phyloP scores from a whole-genome alignment of 495 filamentous ascomycete species.

The Monascus purpureus region DNA sequence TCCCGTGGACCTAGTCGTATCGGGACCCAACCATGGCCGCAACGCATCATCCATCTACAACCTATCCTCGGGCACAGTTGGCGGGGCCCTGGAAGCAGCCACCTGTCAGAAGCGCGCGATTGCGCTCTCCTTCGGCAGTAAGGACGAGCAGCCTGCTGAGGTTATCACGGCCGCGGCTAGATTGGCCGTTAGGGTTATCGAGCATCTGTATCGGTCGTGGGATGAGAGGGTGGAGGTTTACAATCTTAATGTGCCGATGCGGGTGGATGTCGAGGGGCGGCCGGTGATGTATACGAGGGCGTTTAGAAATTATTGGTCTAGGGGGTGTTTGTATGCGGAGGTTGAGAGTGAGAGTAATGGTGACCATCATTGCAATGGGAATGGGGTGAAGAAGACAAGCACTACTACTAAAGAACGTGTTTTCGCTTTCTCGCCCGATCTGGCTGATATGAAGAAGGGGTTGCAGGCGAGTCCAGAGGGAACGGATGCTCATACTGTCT shows the following conservation, averaged over 20 bases:
- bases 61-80: slow-evolving; percentile 75
- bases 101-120: slow-evolving; percentile 63
- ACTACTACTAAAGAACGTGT: slow-evolving; percentile 13
- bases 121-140: slow-evolving; percentile 70
- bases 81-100: slow-evolving; percentile 84
- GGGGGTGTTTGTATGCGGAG: slow-evolving; percentile 72
- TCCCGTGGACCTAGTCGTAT: slow-evolving; percentile 72
- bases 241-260: slow-evolving; percentile 74
- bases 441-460: slow-evolving; percentile 34
- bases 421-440: slow-evolving; percentile 30
- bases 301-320: slow-evolving; percentile 74
- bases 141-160: slow-evolving; percentile 52
- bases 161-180: slow-evolving; percentile 59
- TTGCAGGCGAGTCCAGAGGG: slow-evolving; percentile 45
- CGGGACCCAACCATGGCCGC: slow-evolving; percentile 86
- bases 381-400: slow-evolving; percentile 1
- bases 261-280: slow-evolving; percentile 37
- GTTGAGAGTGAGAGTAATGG: slow-evolving; percentile 15
- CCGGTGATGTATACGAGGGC: slow-evolving; percentile 65
- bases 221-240: slow-evolving; percentile 68
- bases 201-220: slow-evolving; percentile 62
- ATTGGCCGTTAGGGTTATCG: slow-evolving; percentile 56
- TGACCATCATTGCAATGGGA: slow-evolving; percentile 7
- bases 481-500: slow-evolving; percentile 88
- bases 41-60: slow-evolving; percentile 91